Base-by-base conservation (phyloP, 2,329 filamentous ascomycete species). In the Ciborinia camelliae region DNA sequence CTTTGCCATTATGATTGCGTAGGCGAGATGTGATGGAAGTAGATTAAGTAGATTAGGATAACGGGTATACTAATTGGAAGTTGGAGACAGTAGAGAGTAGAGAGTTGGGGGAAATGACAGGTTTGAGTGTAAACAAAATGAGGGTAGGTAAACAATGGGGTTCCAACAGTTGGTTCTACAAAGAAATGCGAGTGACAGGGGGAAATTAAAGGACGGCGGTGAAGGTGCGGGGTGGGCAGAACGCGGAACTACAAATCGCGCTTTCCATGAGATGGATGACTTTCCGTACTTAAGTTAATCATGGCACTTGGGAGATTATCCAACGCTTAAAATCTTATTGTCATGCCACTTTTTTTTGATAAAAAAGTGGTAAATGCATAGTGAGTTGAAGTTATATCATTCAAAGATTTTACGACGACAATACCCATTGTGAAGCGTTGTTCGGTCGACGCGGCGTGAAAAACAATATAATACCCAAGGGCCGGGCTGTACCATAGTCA, bases 1-100 rank as follows among this genome's bases (percentile, higher is more conserved):
- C 82, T 95, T 80, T 50, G 85, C 83, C 84, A 86, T 87, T 61
- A 73, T 80, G 70, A 68, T 37, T 59, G 14, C 30, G 62, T 8
- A 9, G 6, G 30, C 4, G 14, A 35, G 30, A 20, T 3, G 18
- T 35, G 28, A 47, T 35, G 0, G 41, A 18, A 58, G n/a, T 60
- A 59, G 65, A 54, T 26, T 47, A 48, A 18, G 20, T 50, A 50
- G 26, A 39, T 57, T 9, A 39, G 39, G 55, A 54, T 32, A 41
- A 58, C 55, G 37, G 37, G 62, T 70, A n/a, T 30, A 50, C 26
- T 23, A 54, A 57, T 50, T 62, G 39, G 32, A 26, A 15, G 32
- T 26, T 23, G 41, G 57, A 53, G 45, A 51, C 51, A 62, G 30
- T 50, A 50, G 39, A 52, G 14, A 45, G 20, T 37, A 35, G 30